Conservation (phyloP, 2,329 filamentous ascomycete species). For the Coniella vitis region DNA sequence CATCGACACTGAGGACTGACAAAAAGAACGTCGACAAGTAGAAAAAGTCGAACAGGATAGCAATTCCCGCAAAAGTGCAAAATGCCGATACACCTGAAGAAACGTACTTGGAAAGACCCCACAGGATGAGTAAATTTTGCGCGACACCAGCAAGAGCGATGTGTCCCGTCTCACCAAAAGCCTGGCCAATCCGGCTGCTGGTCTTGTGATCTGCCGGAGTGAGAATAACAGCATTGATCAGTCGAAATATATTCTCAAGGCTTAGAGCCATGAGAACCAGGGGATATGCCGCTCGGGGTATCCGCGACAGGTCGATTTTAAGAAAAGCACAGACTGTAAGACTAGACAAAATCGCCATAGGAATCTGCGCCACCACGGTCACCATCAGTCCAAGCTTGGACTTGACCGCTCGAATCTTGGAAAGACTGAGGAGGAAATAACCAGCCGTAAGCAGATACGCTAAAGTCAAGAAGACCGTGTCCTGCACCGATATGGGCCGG, state of each 20-base stretch:
- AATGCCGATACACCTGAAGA: slow-evolving; percentile 67
- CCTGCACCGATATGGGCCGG: slow-evolving; percentile 61
- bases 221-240: slow-evolving; percentile 71
- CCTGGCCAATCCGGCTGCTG: slow-evolving; percentile 62
- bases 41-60: slow-evolving; percentile 69
- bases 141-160: slow-evolving; percentile 59
- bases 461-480: slow-evolving; percentile 55
- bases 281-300: slow-evolving; percentile 68
- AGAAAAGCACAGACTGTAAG: slow-evolving; percentile 73
- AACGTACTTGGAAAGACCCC: slow-evolving; percentile 58
- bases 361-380: slow-evolving; percentile 63
- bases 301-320: slow-evolving; percentile 66
- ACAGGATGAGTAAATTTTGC: slow-evolving; percentile 63
- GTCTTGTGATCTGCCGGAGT: slow-evolving; percentile 64
- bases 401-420: slow-evolving; percentile 67
- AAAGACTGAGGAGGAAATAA: slow-evolving; percentile 62
- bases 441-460: slow-evolving; percentile 58
- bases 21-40: slow-evolving; percentile 76
- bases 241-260: slow-evolving; percentile 69
- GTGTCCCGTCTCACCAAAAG: slow-evolving; percentile 66
- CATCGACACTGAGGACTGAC: slow-evolving; percentile 71
- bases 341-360: slow-evolving; percentile 68
- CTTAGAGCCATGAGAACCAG: slow-evolving; percentile 72
- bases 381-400: slow-evolving; percentile 66
- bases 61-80: slow-evolving; percentile 69